These are phyloP conservation scores for Exsudoporus frostii DNA, from an alignment of 768 basidiomycete genomes.

Conservation along the genomic window DNA sequence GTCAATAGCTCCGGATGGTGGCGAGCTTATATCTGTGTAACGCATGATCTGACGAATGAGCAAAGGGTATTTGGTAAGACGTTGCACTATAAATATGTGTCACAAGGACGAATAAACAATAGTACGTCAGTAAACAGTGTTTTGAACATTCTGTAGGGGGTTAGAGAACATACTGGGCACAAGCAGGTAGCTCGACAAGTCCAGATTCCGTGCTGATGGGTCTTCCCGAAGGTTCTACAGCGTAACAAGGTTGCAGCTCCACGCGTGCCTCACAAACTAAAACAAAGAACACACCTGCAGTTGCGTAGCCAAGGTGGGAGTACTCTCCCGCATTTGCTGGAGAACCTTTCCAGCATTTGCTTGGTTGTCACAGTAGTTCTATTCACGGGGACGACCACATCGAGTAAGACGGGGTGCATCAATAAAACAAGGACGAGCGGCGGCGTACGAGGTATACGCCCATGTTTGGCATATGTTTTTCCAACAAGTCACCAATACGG, in stretches of 20 bases:
- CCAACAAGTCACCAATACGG: conserved; percentile 80
- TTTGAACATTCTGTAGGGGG: neutral
- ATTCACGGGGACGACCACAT: neutral
- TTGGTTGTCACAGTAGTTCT: conserved; percentile 94
- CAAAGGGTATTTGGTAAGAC: conserved; percentile 91
- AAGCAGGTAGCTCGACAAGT: conserved; percentile 87
- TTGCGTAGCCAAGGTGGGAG: conserved; percentile 60
- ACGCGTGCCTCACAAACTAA: neutral
- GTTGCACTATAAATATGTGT: conserved; percentile 65
- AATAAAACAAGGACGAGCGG: neutral
- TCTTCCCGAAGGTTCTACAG: conserved; percentile 73
- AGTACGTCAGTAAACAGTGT: neutral
- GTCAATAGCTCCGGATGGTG: conserved; percentile 11
- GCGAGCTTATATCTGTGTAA: conserved; percentile 57
- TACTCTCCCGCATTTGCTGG: conserved; percentile 66
- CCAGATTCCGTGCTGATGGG: conserved; percentile 73
- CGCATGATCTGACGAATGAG: conserved; percentile 82
- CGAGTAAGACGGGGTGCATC: neutral
- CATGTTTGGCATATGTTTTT: conserved; percentile 74
- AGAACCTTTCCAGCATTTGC: conserved; percentile 70
- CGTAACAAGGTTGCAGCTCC: neutral
- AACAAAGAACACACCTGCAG: conserved; percentile 51
- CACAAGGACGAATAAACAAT: neutral
- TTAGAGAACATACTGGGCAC: conserved; percentile 67
- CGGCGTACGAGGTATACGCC: conserved; percentile 68